Base-by-base conservation (phyloP, 2,329 filamentous ascomycete species). In the Metarhizium rileyi region DNA sequence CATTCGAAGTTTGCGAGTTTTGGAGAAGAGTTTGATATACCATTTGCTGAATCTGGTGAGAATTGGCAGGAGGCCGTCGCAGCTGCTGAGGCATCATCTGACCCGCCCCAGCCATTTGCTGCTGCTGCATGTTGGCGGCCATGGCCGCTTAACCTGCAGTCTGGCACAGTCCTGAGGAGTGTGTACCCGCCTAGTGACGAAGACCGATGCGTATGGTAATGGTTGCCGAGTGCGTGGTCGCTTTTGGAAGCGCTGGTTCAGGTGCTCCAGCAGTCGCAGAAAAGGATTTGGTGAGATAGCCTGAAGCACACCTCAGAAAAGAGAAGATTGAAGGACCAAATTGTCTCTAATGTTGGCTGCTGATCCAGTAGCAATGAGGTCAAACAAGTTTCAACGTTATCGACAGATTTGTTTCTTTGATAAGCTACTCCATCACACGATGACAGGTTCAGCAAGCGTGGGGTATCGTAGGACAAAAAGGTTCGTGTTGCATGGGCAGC, bases 121-220 rank as follows among this genome's bases (percentile, higher is more conserved):
- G 73, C 67, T 77, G 76, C 63, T 74, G 73, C 67, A 80, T 74
- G 57, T 78, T 80, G 61, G 73, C 76, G 69, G 77, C 77, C 77
- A 81, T 81, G 66, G 73, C 74, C 70, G 72, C 72, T 49, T 33
- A 22, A 33, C 10, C 5, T 38, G 26, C 18, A 35, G 36, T 7
- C 18, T 22, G 26, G 26, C 41, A 48, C 44, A 38, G 38, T 28
- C 26, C 22, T 14, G 4, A n/a, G 14, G 18, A 42, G 8, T 12
- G 6, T 42, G 20, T 25, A 10, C 38, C 25, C 20, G 38, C 22
- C 6, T 8, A 25, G 25, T 25, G 12, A 42, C 38, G 20, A 14
- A 25, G 10, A 16, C 18, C 35, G 10, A 25, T 14, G 22, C 22
- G 9, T 23, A 18, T 5, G 23, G 25, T 16, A 18, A 12, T 16